These are phyloP conservation scores for Talaromyces albobiverticillius DNA, from an alignment of 2,329 filamentous ascomycete genomes.

Conservation along the genomic window DNA sequence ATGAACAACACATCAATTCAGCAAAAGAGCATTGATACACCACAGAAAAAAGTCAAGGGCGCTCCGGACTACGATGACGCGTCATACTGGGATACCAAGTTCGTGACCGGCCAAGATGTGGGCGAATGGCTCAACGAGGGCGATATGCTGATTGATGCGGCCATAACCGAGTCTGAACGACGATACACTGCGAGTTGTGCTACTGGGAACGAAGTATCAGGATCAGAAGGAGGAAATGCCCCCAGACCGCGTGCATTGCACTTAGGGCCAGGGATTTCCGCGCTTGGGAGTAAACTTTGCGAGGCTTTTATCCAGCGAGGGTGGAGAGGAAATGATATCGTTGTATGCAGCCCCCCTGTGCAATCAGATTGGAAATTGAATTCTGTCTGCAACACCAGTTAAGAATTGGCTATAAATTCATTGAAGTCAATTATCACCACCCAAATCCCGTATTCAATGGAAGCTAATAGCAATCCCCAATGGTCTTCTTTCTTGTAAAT, in stretches of 20 bases:
- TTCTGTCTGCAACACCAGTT: not conserved
- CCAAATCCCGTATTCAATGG: not conserved
- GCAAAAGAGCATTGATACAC: not conserved
- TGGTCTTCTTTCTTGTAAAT: slow-evolving; percentile 11
- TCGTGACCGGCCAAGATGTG: slow-evolving; percentile 34
- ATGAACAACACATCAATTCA: not conserved
- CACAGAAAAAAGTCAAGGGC: not conserved
- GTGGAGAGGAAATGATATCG: slow-evolving; percentile 30
- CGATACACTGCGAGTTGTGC: slow-evolving; percentile 1
- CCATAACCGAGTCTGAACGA: slow-evolving; percentile 24
- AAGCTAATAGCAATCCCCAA: not conserved
- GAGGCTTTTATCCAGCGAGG: slow-evolving; percentile 23
- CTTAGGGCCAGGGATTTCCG: slow-evolving; percentile 33
- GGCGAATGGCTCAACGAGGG: slow-evolving; percentile 38
- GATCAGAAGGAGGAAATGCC: not conserved
- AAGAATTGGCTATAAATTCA: not conserved
- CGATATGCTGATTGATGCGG: slow-evolving; percentile 27
- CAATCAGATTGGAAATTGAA: not conserved
- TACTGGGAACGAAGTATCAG: not conserved
- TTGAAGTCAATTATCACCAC: not conserved
- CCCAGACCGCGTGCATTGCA: slow-evolving; percentile 28
- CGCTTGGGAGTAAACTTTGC: slow-evolving; percentile 29
- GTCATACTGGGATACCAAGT: slow-evolving; percentile 32
- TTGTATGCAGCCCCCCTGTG: slow-evolving; percentile 24
- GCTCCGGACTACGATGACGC: slow-evolving; percentile 34